These are phyloP conservation scores for Suillus cothurnatus DNA, from an alignment of 768 basidiomycete species.

Conservation along the genomic window DNA sequence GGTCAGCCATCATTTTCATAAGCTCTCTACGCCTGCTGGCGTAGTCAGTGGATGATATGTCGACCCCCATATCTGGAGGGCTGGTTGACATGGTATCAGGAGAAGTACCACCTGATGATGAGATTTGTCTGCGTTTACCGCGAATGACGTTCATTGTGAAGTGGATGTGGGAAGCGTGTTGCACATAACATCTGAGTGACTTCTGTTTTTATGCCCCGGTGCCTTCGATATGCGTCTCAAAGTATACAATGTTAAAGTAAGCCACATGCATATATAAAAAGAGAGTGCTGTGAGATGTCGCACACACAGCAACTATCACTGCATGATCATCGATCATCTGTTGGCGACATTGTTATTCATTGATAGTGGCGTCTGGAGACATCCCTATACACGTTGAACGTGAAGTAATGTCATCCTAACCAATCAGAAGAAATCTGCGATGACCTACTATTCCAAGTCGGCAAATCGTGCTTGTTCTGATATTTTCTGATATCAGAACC, in stretches of 20 bases:
- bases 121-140: neutral
- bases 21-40: constrained; percentile 41
- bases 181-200: neutral
- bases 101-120: neutral
- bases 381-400: neutral
- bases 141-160: neutral
- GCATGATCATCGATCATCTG: neutral
- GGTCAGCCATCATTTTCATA: constrained; percentile 40
- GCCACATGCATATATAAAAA: too few relatives aligned
- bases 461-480: neutral
- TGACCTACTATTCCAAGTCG: neutral
- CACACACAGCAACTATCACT: neutral
- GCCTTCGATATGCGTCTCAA: neutral
- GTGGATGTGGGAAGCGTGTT: neutral
- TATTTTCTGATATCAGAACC: neutral
- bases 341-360: neutral
- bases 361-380: neutral
- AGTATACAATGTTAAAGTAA: neutral
- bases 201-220: neutral
- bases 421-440: neutral
- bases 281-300: neutral
- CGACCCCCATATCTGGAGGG: neutral
- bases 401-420: neutral
- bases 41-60: constrained; percentile 40
- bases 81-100: neutral